Evolutionary conservation across 768 basidiomycete species (phyloP).

Genomic region (Lactarius evosmus): DNA sequence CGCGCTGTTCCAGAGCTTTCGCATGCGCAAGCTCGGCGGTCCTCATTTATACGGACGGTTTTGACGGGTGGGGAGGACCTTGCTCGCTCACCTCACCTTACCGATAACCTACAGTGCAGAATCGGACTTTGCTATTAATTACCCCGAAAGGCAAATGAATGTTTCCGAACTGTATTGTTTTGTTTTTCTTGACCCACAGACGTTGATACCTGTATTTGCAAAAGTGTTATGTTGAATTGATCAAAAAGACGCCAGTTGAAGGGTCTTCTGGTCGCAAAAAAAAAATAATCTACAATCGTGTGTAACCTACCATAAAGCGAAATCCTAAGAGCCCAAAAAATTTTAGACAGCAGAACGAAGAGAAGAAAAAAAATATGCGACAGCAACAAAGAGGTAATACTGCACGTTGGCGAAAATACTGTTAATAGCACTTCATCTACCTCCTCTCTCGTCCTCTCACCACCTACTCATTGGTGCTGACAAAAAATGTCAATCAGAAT

Average conservation of each 20-base stretch:
- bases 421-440: background rate
- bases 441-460: background rate
- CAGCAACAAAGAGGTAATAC: background rate
- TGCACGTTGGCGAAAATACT: conserved; percentile 2
- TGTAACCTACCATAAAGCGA: conserved; percentile 1
- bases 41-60: conserved; percentile 6
- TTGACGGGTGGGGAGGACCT: background rate
- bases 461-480: background rate
- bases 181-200: background rate
- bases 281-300: conserved; percentile 13
- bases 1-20: background rate
- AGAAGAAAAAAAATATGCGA: conserved; percentile 9
- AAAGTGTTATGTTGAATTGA: background rate
- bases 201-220: background rate
- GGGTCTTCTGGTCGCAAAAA: background rate
- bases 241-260: background rate
- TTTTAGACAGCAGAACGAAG: background rate
- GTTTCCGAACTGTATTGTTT: no score
- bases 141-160: background rate
- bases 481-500: conserved; percentile 27
- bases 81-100: background rate
- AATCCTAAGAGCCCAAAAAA: conserved; percentile 17
- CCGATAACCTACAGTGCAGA: no score
- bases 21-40: background rate
- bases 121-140: background rate